Conservation (phyloP, 2,329 filamentous ascomycete genomes). For the Pleurostoma richardsiae region DNA sequence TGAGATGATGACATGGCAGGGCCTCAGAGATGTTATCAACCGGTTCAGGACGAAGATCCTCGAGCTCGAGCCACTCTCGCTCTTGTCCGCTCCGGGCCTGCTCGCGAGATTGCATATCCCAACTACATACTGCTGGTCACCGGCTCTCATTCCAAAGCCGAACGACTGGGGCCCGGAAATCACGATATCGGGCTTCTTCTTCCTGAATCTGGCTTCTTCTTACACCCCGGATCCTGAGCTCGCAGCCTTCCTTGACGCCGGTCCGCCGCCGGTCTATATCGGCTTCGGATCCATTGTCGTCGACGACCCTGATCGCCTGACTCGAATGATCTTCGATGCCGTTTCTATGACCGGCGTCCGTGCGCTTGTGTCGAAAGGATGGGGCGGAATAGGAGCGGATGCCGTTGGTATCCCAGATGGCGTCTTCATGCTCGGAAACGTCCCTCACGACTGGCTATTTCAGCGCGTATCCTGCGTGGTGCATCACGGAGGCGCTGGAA, state of each 20-base stretch:
- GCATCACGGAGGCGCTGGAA: constrained; percentile 84
- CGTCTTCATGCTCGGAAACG: constrained; percentile 79
- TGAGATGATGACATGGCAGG: constrained; percentile 92
- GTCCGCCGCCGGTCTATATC: constrained; percentile 73
- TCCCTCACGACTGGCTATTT: constrained; percentile 88
- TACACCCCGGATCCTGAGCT: constrained; percentile 64
- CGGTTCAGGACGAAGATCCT: constrained; percentile 72
- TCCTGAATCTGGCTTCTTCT: constrained; percentile 61
- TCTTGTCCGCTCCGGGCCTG: constrained; percentile 79
- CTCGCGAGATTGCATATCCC: constrained; percentile 71
- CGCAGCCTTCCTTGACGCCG: constrained; percentile 59
- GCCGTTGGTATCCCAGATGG: constrained; percentile 64
- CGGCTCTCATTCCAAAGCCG: constrained; percentile 54
- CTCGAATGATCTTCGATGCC: constrained; percentile 67
- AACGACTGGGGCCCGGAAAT: constrained; percentile 71
- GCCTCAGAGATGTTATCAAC: constrained; percentile 86
- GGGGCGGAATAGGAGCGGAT: constrained; percentile 78
- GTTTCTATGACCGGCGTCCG: constrained; percentile 62
- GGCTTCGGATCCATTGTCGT: constrained; percentile 82
- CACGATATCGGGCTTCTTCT: constrained; percentile 71
- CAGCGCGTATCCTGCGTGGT: constrained; percentile 75
- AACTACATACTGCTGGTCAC: constrained; percentile 91
- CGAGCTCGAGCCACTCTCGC: constrained; percentile 70
- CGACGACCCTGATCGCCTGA: constrained; percentile 68
- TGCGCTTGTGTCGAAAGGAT: constrained; percentile 80